These are phyloP conservation scores for Crucibulum laeve DNA, from an alignment of 768 basidiomycete species.

Conservation along the genomic window DNA sequence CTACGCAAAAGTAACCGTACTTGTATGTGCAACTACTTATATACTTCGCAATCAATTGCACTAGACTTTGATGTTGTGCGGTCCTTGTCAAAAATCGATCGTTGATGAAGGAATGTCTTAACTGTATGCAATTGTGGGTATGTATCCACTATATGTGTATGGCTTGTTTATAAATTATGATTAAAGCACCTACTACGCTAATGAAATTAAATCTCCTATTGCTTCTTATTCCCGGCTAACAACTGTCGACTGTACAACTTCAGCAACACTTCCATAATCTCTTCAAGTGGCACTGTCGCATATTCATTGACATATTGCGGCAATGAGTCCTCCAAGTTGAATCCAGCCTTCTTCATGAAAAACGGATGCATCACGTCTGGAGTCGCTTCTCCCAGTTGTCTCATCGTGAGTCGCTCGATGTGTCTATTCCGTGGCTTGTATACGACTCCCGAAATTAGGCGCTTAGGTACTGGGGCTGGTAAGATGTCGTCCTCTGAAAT, in stretches of 20 bases:
- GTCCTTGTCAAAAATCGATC: too few relatives aligned
- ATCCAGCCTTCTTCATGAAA: conserved; percentile 81
- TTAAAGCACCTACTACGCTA: background rate
- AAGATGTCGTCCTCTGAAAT: too few relatives aligned
- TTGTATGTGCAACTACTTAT: background rate
- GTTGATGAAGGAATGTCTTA: too few relatives aligned
- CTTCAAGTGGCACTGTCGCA: conserved; percentile 76
- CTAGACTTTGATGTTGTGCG: too few relatives aligned
- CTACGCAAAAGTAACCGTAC: background rate
- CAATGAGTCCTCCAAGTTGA: conserved; percentile 79
- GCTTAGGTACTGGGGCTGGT: too few relatives aligned
- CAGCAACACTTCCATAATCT: conserved; percentile 77
- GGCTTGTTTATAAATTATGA: background rate
- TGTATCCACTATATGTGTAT: background rate
- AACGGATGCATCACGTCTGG: conserved; percentile 86
- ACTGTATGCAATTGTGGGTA: too few relatives aligned
- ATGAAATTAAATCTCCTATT: conserved; percentile 1
- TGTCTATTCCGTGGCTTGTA: conserved; percentile 57
- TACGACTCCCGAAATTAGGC: conserved; percentile 13
- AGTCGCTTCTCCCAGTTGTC: conserved; percentile 85
- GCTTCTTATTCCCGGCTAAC: conserved; percentile 25
- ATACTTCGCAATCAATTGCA: too few relatives aligned
- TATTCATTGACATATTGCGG: conserved; percentile 88
- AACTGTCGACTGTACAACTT: conserved; percentile 77
- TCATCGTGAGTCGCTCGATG: conserved; percentile 79